These are phyloP conservation scores for Rhodotorula babjevae DNA, from an alignment of 768 basidiomycete genomes.

Conservation along the genomic window DNA sequence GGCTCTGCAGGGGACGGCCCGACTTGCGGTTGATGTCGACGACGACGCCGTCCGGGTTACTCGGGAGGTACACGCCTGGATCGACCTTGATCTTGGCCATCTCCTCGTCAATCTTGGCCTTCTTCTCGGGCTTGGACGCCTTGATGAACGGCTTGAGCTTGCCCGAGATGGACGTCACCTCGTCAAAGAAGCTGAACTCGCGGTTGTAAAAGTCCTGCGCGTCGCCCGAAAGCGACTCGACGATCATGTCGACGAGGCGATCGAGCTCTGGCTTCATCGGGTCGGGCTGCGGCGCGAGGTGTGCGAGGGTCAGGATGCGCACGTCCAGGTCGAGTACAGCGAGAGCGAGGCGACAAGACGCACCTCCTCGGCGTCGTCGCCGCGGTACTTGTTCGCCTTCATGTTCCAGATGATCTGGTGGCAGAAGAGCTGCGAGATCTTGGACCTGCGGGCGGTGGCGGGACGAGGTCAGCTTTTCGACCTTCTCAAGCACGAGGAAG, in stretches of 20 bases:
- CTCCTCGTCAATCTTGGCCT: constrained; percentile 99
- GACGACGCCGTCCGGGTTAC: constrained; percentile 92
- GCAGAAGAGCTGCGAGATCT: constrained; percentile 94
- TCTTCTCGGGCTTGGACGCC: constrained; percentile 91
- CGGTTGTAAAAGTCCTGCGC: constrained; percentile 84
- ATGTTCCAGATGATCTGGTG: constrained; percentile 99
- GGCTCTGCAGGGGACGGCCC: constrained; percentile 90
- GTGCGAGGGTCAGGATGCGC: no score
- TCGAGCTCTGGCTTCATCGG: constrained; percentile 96
- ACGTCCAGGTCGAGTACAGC: background rate
- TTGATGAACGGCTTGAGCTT: constrained; percentile 96
- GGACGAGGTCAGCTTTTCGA: background rate
- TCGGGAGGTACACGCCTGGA: constrained; percentile 92
- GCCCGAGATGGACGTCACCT: constrained; percentile 96
- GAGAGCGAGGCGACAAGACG: constrained; percentile 33
- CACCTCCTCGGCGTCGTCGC: constrained; percentile 79
- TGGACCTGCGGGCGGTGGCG: constrained; percentile 51
- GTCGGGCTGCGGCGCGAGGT: constrained; percentile 63
- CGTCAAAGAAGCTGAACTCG: constrained; percentile 91
- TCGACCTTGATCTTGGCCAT: constrained; percentile 94
- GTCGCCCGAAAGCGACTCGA: constrained; percentile 78
- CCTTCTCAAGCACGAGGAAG: background rate
- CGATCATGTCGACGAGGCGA: constrained; percentile 70
- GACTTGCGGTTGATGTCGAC: constrained; percentile 97
- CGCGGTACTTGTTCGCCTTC: constrained; percentile 96